Base-by-base conservation (phyloP, 257 asterid genomes). In the Coffea eugenioides region DNA sequence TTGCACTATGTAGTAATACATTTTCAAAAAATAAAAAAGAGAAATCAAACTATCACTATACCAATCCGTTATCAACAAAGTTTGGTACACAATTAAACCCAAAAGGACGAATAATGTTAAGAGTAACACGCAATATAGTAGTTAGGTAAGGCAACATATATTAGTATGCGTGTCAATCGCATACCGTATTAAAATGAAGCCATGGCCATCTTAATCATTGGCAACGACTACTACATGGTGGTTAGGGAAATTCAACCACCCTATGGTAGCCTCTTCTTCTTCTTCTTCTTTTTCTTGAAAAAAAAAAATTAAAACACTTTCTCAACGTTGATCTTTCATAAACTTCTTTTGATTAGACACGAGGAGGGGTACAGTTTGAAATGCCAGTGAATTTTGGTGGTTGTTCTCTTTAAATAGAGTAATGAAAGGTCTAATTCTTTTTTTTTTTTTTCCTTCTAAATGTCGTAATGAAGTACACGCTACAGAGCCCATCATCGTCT, bases 201-300 rank as follows among this genome's bases (percentile, higher is more conserved):
- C 27, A 49, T 48, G 49, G 36, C 41, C 52, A 77, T 69, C 34
- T 61, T 81, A 76, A n/a, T 81, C 34, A 51, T 70, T 81, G 14
- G 41, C 23, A 34, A 45, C 21, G 64, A 76, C 52, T 76, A 43
- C 54, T 66, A 15, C 20, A 39, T 43, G 83, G 83, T 82, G 9
- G 83, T 79, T 82, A 51, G 72, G 49, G 66, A 46, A 59, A 62
- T 79, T 79, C 83, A 82, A 48, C 85, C 7, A 82, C 77, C 57
- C 57, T 77, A 6, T 6, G 16, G 4, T 39, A 73, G 43, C 4
- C 43, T 39, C 43, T 4, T 31, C 31, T 31, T 1, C 31, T 31
- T 31, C 0, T 31, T 31, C 43, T 39, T 39, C 4, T 39, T 39
- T 39, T 39, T 39, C 4, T 39, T 39, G 4, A 39, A 39, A 39